Conservation (phyloP, 148 eudicot species). For the Rhododendron henanense region DNA sequence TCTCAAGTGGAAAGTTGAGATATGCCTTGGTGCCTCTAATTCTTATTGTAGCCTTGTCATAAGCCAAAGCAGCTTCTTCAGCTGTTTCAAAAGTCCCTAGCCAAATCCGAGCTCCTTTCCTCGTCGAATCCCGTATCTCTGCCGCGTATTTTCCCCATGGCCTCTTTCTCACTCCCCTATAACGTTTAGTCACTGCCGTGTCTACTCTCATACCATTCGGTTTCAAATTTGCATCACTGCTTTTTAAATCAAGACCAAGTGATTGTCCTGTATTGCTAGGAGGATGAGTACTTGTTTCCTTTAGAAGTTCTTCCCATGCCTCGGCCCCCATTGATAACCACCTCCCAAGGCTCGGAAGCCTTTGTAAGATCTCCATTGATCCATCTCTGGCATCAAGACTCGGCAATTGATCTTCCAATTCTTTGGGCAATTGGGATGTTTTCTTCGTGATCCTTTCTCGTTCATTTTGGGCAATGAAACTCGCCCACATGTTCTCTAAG, state of each 20-base stretch:
- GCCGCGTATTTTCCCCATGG: slow-evolving; percentile 92
- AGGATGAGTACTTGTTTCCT: too few relatives aligned
- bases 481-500: slow-evolving; percentile 67
- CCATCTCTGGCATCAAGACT: slow-evolving; percentile 25
- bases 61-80: slow-evolving; percentile 86
- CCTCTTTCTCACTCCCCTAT: slow-evolving; percentile 74
- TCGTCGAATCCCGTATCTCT: slow-evolving; percentile 75
- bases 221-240: neutral
- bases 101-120: slow-evolving; percentile 75
- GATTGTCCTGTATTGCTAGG: too few relatives aligned
- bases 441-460: neutral
- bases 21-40: slow-evolving; percentile 66
- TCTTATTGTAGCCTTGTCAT: slow-evolving; percentile 78
- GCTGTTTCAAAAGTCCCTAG: slow-evolving; percentile 79
- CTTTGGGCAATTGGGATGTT: neutral
- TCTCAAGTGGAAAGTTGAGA: slow-evolving; percentile 57
- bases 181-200: slow-evolving; percentile 30
- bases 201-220: slow-evolving; percentile 5
- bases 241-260: slow-evolving; percentile 2
- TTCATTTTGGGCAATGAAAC: slow-evolving; percentile 37
- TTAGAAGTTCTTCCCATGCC: slow-evolving; percentile 47
- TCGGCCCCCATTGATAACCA: slow-evolving; percentile 80
- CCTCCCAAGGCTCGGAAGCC: slow-evolving; percentile 70
- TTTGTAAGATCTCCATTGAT: slow-evolving; percentile 30
- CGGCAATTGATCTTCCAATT: slow-evolving; percentile 40